Conservation (phyloP, 306 rosid genomes). For the Rubus parviflorus region DNA sequence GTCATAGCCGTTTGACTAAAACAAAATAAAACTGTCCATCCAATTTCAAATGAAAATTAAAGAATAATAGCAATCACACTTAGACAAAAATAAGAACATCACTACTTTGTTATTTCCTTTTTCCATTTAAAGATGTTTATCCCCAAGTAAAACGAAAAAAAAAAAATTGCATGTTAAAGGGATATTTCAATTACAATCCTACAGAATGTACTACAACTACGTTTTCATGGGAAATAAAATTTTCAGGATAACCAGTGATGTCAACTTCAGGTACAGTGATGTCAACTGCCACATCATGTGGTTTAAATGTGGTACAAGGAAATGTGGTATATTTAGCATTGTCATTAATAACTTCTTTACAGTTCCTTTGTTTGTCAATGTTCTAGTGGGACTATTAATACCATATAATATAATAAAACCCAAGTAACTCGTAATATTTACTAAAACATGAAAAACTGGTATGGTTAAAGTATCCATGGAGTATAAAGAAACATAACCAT, state of each 20-base stretch:
- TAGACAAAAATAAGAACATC: not conserved
- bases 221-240: no score
- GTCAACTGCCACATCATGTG: not conserved
- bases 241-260: not conserved
- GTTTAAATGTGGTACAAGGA: not conserved
- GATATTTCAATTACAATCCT: not conserved
- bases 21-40: no score
- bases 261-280: not conserved
- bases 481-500: not conserved
- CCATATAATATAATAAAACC: not conserved
- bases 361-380: not conserved
- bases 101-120: not conserved
- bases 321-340: not conserved
- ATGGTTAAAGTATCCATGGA: not conserved
- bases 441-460: not conserved
- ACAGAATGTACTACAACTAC: not conserved
- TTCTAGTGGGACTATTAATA: not conserved
- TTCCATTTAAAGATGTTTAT: not conserved
- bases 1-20: not conserved
- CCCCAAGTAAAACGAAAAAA: not conserved
- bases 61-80: not conserved
- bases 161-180: not conserved
- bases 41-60: not conserved
- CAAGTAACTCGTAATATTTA: not conserved
- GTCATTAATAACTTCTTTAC: not conserved